A percentile compares a stretch with the other conserved stretches of the same genome.
These are phyloP conservation scores for Pleurotus platypus DNA, from an alignment of 768 basidiomycete species.

Conservation along the genomic window DNA sequence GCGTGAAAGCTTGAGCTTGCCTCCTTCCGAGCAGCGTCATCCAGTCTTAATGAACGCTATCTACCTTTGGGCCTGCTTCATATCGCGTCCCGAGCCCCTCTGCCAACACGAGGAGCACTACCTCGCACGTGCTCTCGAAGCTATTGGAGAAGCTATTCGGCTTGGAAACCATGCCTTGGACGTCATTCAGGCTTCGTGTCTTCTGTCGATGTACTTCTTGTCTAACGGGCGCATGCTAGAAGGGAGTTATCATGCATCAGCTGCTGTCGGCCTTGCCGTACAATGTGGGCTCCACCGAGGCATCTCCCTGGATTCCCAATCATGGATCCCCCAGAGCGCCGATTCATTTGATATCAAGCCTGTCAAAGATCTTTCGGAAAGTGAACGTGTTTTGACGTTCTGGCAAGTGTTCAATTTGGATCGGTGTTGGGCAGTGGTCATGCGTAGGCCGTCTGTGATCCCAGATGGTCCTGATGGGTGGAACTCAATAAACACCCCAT, in stretches of 20 bases:
- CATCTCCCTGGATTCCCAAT: constrained; percentile 27
- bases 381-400: constrained; percentile 71
- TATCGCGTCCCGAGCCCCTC: constrained; percentile 68
- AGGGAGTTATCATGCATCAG: constrained; percentile 73
- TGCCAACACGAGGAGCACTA: constrained; percentile 73
- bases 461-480: constrained; percentile 57
- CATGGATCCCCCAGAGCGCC: constrained; percentile 23
- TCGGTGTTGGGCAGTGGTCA: constrained; percentile 74
- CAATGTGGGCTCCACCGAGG: constrained; percentile 67
- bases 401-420: constrained; percentile 85
- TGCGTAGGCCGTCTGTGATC: constrained; percentile 64
- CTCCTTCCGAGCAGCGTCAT: constrained; percentile 61
- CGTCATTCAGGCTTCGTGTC: constrained; percentile 72
- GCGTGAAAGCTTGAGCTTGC: constrained; percentile 53
- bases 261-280: constrained; percentile 68
- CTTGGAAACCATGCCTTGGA: constrained; percentile 56
- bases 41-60: constrained; percentile 77
- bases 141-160: constrained; percentile 61
- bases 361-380: constrained; percentile 56
- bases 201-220: constrained; percentile 73
- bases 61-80: constrained; percentile 80
- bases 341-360: constrained; percentile 52
- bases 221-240: constrained; percentile 76
- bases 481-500: constrained; percentile 66
- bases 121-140: constrained; percentile 58